These are phyloP conservation scores for Pleurostoma richardsiae DNA, from an alignment of 2,329 filamentous ascomycete species.

Conservation along the genomic window DNA sequence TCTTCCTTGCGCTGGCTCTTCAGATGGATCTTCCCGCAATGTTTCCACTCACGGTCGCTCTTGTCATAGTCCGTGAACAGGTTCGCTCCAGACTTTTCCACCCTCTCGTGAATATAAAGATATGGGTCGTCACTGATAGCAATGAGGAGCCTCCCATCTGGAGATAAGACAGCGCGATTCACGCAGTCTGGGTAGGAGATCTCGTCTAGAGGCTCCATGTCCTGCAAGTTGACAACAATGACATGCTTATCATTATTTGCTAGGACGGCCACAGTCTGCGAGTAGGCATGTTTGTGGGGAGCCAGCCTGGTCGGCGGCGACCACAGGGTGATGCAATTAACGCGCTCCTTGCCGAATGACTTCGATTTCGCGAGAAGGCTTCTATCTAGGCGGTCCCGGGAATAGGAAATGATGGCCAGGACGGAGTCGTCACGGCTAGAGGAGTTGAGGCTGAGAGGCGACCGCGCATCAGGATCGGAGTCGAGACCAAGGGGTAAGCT, in stretches of 20 bases:
- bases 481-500: slow-evolving; percentile 15
- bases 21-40: slow-evolving; percentile 47
- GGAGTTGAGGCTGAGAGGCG: slow-evolving; percentile 22
- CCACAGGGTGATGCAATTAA: slow-evolving; percentile 64
- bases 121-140: slow-evolving; percentile 85
- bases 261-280: slow-evolving; percentile 60
- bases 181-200: slow-evolving; percentile 78
- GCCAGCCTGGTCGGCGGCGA: slow-evolving; percentile 37
- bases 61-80: slow-evolving; percentile 15
- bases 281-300: slow-evolving; percentile 33
- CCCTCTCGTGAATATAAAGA: slow-evolving; percentile 73
- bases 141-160: slow-evolving; percentile 73
- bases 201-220: slow-evolving; percentile 59
- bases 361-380: slow-evolving; percentile 43
- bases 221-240: slow-evolving; percentile 71
- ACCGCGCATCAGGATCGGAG: slow-evolving; percentile 27
- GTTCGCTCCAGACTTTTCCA: slow-evolving; percentile 24
- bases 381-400: slow-evolving; percentile 27
- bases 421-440: slow-evolving; percentile 25
- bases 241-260: slow-evolving; percentile 92
- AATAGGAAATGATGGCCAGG: slow-evolving; percentile 15
- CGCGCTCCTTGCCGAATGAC: slow-evolving; percentile 54
- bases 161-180: slow-evolving; percentile 92
- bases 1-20: slow-evolving; percentile 54
- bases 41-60: slow-evolving; percentile 42